Evolutionary conservation across 495 filamentous ascomycete genomes (phyloP).

Genomic region (Pyrenopolyporus hunteri): DNA sequence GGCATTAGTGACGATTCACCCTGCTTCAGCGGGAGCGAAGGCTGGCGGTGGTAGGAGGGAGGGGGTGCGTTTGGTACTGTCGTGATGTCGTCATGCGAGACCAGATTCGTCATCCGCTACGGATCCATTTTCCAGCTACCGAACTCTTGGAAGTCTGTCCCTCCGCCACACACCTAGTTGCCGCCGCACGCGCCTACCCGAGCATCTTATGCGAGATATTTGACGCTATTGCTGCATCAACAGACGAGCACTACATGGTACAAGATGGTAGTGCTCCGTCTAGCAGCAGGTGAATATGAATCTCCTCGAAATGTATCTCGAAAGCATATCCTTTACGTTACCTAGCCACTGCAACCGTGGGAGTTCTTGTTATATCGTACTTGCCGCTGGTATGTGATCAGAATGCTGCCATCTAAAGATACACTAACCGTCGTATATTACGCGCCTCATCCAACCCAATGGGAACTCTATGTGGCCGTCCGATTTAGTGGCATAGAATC

Average conservation of each 20-base stretch:
- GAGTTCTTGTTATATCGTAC: too few relatives aligned
- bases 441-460: too few relatives aligned
- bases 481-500: too few relatives aligned
- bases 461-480: too few relatives aligned
- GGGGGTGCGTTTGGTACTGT: slow-evolving; percentile 19
- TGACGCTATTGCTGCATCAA: slow-evolving; percentile 2
- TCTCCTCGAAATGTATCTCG: too few relatives aligned
- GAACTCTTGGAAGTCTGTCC: slow-evolving; percentile 16
- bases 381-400: too few relatives aligned
- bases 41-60: slow-evolving; percentile 2
- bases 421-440: too few relatives aligned
- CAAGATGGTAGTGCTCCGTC: not conserved
- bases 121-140: slow-evolving; percentile 11
- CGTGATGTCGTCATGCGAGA: slow-evolving; percentile 28
- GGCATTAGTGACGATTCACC: slow-evolving; percentile 10
- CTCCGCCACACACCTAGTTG: slow-evolving; percentile 10
- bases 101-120: slow-evolving; percentile 22
- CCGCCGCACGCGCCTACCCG: slow-evolving; percentile 3
- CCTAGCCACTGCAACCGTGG: too few relatives aligned
- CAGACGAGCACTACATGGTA: slow-evolving; percentile 1
- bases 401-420: too few relatives aligned
- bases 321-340: too few relatives aligned
- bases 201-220: slow-evolving; percentile 10
- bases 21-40: slow-evolving; percentile 2
- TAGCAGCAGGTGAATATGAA: too few relatives aligned